Conservation (phyloP, 2,329 filamentous ascomycete species). For the Arthroderma sp. region DNA sequence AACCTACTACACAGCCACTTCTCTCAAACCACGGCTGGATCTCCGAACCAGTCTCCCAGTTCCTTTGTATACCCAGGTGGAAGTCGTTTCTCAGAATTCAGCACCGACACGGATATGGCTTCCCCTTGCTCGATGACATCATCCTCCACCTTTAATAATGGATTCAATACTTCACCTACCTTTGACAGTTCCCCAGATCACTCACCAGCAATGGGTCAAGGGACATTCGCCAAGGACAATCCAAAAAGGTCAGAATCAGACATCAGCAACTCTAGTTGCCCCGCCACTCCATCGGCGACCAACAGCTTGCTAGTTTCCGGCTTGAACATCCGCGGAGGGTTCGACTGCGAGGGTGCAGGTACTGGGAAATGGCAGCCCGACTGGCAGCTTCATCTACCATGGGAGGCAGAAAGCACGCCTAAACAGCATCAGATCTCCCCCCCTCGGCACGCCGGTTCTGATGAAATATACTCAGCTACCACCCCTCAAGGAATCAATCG, state of each 20-base stretch:
- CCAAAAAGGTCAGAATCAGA: background rate
- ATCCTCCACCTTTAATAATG: constrained; percentile 19
- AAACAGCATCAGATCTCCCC: background rate
- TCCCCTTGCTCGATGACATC: constrained; percentile 26
- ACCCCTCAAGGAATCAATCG: background rate
- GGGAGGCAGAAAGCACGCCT: background rate
- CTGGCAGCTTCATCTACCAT: background rate
- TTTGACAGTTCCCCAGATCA: background rate
- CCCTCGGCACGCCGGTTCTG: background rate
- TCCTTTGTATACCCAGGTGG: constrained; percentile 15
- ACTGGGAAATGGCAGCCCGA: background rate
- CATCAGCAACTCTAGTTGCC: background rate
- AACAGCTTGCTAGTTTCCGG: no score
- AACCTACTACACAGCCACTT: constrained; percentile 29
- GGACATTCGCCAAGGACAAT: background rate
- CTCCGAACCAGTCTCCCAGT: constrained; percentile 16
- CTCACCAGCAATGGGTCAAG: background rate
- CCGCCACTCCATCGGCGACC: no score
- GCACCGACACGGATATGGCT: constrained; percentile 23
- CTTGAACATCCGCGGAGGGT: background rate
- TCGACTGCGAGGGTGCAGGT: background rate
- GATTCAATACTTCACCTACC: background rate
- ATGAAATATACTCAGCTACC: no score
- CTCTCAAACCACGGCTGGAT: constrained; percentile 26
- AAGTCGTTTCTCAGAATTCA: constrained; percentile 30